These are phyloP conservation scores for Glomus cerebriforme DNA, from an alignment of 192 early-diverging fungal species.

Conservation along the genomic window DNA sequence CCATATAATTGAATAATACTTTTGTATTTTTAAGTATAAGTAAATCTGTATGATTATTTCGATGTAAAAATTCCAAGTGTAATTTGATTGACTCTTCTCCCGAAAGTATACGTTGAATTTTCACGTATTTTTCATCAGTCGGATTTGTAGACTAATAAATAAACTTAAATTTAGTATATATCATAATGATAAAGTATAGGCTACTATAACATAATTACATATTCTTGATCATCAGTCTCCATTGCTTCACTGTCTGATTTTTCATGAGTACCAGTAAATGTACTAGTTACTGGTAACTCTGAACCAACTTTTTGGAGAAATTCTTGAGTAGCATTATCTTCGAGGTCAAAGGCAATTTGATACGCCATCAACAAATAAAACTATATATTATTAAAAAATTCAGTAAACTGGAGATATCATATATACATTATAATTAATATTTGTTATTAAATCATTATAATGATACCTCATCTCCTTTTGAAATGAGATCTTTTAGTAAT, in stretches of 20 bases:
- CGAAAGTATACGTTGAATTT: slow-evolving; percentile 80
- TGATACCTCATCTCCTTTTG: slow-evolving; percentile 59
- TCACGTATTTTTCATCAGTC: slow-evolving; percentile 44
- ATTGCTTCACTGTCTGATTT: slow-evolving; percentile 20
- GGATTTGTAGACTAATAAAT: slow-evolving; percentile 2
- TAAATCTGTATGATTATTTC: slow-evolving; percentile 96
- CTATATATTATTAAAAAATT: slow-evolving; percentile 23
- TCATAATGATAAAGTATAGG: background rate
- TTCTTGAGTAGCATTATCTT: slow-evolving; percentile 95
- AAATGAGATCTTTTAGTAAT: slow-evolving; percentile 69
- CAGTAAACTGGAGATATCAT: background rate
- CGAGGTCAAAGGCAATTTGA: slow-evolving; percentile 97
- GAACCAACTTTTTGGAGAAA: slow-evolving; percentile 82
- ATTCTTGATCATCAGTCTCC: slow-evolving; percentile 24
- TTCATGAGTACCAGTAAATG: slow-evolving; percentile 30
- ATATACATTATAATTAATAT: background rate
- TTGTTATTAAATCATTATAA: background rate
- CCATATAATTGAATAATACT: slow-evolving; percentile 35
- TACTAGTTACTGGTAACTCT: slow-evolving; percentile 53
- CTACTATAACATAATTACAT: slow-evolving; percentile 1
- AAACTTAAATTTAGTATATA: background rate
- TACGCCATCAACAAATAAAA: slow-evolving; percentile 79
- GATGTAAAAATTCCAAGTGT: slow-evolving; percentile 92
- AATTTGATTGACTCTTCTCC: slow-evolving; percentile 91
- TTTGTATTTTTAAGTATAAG: slow-evolving; percentile 93